A percentile compares a stretch with the other conserved stretches of the same genome.
phyloP scores from a whole-genome alignment of 352 stramenopile genomes.

The Globisporangium orthogonon region DNA sequence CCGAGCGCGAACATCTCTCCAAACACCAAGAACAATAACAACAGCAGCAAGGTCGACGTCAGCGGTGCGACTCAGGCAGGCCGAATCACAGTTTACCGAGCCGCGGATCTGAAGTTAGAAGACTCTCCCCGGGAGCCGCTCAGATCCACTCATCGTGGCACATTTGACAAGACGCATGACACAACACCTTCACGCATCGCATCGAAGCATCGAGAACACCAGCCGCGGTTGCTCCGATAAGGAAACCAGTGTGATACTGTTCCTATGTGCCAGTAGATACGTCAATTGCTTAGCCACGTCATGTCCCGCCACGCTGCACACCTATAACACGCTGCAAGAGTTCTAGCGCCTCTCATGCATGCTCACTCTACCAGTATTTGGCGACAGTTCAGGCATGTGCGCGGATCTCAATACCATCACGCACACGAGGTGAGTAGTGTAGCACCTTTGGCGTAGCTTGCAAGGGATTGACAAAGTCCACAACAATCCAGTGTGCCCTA shows the following conservation, averaged over 20 bases:
- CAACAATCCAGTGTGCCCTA: too few species aligned
- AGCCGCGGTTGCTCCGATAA: constrained; percentile 34
- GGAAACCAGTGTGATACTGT: neutral
- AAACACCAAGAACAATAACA: neutral
- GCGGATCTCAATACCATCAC: too few species aligned
- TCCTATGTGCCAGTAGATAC: too few species aligned
- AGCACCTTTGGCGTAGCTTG: too few species aligned
- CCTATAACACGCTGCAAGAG: too few species aligned
- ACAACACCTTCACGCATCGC: neutral
- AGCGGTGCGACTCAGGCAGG: neutral
- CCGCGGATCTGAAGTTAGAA: constrained; percentile 17
- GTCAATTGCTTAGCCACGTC: too few species aligned
- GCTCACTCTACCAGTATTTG: too few species aligned
- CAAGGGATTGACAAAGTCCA: too few species aligned
- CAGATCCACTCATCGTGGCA: neutral
- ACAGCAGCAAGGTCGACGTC: neutral
- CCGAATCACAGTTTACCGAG: constrained; percentile 27
- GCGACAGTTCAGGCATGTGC: too few species aligned
- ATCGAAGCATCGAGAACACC: constrained; percentile 22
- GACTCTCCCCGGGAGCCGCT: constrained; percentile 1
- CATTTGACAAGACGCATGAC: constrained; percentile 7
- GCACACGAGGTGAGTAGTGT: too few species aligned
- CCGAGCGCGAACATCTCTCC: neutral
- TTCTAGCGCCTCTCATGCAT: too few species aligned
- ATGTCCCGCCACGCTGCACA: too few species aligned